Base-by-base conservation (phyloP, 1,284 basidiomycete genomes). In the Irpex lacteus region DNA sequence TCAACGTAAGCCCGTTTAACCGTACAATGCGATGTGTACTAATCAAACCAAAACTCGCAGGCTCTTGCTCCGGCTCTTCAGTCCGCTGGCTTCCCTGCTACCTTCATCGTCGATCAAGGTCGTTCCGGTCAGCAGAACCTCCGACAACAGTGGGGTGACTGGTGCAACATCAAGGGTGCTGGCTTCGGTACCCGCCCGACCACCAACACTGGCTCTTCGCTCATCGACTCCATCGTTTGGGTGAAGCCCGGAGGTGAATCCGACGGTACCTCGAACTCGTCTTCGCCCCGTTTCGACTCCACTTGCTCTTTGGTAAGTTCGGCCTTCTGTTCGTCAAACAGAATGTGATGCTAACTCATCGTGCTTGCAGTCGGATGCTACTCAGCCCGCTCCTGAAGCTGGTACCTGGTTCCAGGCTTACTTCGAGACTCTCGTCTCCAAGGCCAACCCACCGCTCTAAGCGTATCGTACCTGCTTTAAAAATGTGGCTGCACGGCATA, bases 211-310 rank as follows among this genome's bases (percentile, higher is more conserved):
- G 83, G 83, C 50, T 81, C 79, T 60, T 73, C 77, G 59, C 75
- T 82, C 71, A 85, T 88, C 68, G 87, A 88, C 70, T 75, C 85
- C 56, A 83, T 88, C 72, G 85, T 88, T 66, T 88, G 86, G 86
- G 81, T 86, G 68, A 89, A 89, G 78, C 86, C 87, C 62, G 85
- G 85, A 81, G 86, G 86, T 68, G 86, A 88, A 75, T 85, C 80
- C 66, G 87, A 88, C 71, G 86, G 86, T 67, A 88, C 86, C 53
- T 84, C 81, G 67, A 82, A 88, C 79, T 80, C 78, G 58, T 83
- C 82, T 13, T 75, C 86, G n/a, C 68, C 81, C 18, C 82, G 86
- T 62, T 88, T 80, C 73, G 87, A 89, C 74, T 76, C 78, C 61
- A 82, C 82, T 66, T 88, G 86, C 71, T 70, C 76, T 72, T 65